Evolutionary conservation across 75 land plant species (phyloP).

Genomic region (Picea glauca): DNA sequence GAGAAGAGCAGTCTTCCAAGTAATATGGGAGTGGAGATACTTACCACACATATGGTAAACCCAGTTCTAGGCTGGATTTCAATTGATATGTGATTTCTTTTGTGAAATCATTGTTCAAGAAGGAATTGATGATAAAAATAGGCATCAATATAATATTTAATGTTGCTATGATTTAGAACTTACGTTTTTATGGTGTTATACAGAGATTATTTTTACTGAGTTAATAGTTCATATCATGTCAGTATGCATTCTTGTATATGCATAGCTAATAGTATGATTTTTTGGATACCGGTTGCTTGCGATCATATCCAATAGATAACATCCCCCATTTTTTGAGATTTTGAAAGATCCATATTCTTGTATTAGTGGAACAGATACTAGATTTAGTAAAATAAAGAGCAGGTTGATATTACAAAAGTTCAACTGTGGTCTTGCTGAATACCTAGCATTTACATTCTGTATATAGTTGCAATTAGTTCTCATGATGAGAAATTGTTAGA

Average conservation of each 20-base stretch:
- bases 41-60: too few relatives aligned
- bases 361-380: background rate
- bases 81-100: background rate
- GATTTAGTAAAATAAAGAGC: constrained; percentile 1
- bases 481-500: too few relatives aligned
- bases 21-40: too few relatives aligned
- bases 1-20: too few relatives aligned
- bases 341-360: background rate
- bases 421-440: background rate
- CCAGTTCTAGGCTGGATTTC: too few relatives aligned
- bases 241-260: background rate
- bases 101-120: background rate
- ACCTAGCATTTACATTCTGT: background rate
- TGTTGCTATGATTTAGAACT: background rate
- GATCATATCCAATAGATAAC: background rate
- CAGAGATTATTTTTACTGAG: background rate
- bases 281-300: background rate
- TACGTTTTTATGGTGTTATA: background rate
- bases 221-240: too few relatives aligned
- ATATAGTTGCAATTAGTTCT: too few relatives aligned
- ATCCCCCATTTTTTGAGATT: background rate
- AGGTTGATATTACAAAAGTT: background rate
- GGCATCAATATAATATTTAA: background rate
- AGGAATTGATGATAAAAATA: background rate
- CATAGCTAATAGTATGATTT: background rate